These are phyloP conservation scores for Silene coronaria DNA, from an alignment of 179 eudicot genomes.

Conservation along the genomic window DNA sequence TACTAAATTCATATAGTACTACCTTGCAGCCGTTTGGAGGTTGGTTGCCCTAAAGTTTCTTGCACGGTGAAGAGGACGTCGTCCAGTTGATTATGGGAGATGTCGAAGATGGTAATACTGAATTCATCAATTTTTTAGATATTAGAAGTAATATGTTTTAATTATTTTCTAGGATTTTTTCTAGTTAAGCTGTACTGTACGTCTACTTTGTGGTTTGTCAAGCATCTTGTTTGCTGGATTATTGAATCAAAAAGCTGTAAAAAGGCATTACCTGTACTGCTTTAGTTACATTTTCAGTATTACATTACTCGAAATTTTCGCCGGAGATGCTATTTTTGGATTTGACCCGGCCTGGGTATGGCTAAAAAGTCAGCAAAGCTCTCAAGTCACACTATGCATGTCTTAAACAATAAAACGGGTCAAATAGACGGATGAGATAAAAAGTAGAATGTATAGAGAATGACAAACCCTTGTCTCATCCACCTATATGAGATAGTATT, in stretches of 20 bases:
- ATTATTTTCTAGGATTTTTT: conserved; percentile 4
- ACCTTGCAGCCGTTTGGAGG: conserved; percentile 1
- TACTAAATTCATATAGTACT: neutral
- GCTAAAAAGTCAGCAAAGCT: too few species aligned
- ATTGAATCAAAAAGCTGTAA: neutral
- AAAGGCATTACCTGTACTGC: neutral
- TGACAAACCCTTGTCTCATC: too few species aligned
- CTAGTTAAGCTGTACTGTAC: neutral
- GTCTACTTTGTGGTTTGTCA: neutral
- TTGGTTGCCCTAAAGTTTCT: neutral
- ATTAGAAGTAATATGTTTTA: conserved; percentile 13
- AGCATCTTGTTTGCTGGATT: neutral
- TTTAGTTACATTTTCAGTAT: neutral
- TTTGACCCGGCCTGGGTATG: neutral
- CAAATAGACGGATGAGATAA: too few species aligned
- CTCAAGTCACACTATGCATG: too few species aligned
- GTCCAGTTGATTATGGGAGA: conserved; percentile 21
- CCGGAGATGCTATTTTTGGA: neutral
- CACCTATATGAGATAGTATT: too few species aligned
- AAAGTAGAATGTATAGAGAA: too few species aligned
- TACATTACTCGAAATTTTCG: neutral
- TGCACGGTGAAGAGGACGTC: conserved; percentile 4
- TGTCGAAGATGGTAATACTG: conserved; percentile 12
- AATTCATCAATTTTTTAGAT: conserved; percentile 9
- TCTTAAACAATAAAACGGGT: too few species aligned